These are phyloP conservation scores for Exserohilum turcica DNA, from an alignment of 2,329 filamentous ascomycete genomes.

Conservation along the genomic window DNA sequence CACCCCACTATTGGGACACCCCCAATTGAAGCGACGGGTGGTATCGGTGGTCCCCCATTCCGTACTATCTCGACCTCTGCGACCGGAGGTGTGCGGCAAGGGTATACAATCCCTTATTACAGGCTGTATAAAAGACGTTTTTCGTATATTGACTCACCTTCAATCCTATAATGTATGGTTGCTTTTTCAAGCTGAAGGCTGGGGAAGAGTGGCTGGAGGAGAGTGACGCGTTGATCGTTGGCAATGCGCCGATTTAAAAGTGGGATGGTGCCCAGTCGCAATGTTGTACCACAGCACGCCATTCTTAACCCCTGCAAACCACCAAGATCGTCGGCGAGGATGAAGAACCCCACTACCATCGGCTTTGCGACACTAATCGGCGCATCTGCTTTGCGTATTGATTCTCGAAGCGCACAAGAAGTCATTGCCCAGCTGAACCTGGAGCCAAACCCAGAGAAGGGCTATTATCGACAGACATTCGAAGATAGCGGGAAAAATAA, in stretches of 20 bases:
- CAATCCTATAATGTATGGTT: no score
- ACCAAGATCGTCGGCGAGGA: neutral
- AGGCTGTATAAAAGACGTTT: neutral
- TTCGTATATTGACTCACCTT: neutral
- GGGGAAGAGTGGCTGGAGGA: neutral
- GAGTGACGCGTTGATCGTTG: neutral
- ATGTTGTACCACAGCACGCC: neutral
- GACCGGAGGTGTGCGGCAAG: no score
- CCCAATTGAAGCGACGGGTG: neutral
- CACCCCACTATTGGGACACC: neutral
- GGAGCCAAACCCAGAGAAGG: slow-evolving; percentile 55
- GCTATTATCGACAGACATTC: slow-evolving; percentile 57
- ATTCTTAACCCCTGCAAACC: neutral
- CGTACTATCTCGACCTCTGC: no score
- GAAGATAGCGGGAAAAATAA: slow-evolving; percentile 44
- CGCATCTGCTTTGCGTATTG: neutral
- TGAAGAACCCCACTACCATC: neutral
- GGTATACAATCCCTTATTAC: no score
- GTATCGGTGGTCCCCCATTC: neutral
- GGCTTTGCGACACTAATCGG: neutral
- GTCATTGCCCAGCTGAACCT: slow-evolving; percentile 54
- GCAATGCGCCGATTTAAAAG: neutral
- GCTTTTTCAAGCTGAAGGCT: neutral
- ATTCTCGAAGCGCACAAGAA: slow-evolving; percentile 44
- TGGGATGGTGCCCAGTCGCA: neutral